These are phyloP conservation scores for Penicillium ucsense DNA, from an alignment of 495 filamentous ascomycete genomes.

Conservation along the genomic window DNA sequence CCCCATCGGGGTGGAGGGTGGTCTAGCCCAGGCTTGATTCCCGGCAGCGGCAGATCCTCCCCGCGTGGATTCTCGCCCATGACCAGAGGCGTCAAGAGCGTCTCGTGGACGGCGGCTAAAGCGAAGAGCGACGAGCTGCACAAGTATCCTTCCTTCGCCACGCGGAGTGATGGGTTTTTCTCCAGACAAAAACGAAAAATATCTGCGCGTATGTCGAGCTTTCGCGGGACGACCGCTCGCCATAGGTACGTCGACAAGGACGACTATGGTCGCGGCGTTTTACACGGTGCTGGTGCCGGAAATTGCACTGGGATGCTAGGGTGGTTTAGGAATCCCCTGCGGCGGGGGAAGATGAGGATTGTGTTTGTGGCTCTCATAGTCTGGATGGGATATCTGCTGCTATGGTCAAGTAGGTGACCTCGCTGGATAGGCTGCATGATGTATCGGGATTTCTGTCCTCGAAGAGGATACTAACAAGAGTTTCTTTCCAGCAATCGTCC, in stretches of 20 bases:
- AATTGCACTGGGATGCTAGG: constrained; percentile 18
- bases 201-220: constrained; percentile 65
- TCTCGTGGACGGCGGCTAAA: constrained; percentile 73
- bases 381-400: constrained; percentile 54
- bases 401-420: constrained; percentile 35
- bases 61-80: constrained; percentile 43
- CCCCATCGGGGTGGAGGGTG: constrained; percentile 74
- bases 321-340: constrained; percentile 31
- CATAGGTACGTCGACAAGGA: constrained; percentile 64
- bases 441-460: constrained; percentile 7
- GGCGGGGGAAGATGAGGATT: constrained; percentile 50
- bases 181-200: constrained; percentile 65
- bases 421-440: constrained; percentile 12
- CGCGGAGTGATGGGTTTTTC: constrained; percentile 73
- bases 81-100: constrained; percentile 30
- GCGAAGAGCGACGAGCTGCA: constrained; percentile 67
- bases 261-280: constrained; percentile 48
- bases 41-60: constrained; percentile 58
- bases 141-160: constrained; percentile 73
- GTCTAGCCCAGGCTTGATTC: constrained; percentile 73
- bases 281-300: constrained; percentile 12
- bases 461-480: background rate
- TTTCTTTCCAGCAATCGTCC: constrained; percentile 20
- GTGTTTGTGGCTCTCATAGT: constrained; percentile 51
- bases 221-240: constrained; percentile 30